A percentile compares a stretch with the other conserved stretches of the same genome.
Conservation (phyloP, 2,329 filamentous ascomycete genomes). For the Hypoxylon sp. region DNA sequence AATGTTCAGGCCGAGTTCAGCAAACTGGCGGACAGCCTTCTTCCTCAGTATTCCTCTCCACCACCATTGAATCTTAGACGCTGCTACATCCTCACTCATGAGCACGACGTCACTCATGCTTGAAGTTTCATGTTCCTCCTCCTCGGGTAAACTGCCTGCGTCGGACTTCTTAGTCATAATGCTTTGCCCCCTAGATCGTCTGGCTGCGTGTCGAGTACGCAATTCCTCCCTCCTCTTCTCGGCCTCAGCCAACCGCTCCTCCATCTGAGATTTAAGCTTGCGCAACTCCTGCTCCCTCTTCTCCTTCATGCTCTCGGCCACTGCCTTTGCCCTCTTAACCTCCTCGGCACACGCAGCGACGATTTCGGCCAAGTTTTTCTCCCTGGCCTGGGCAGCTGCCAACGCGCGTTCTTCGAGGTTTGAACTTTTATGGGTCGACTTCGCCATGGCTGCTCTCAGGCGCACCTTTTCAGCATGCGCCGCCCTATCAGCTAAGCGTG, state of each 20-base stretch:
- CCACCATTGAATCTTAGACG: conserved; percentile 75
- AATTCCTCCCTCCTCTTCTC: conserved; percentile 79
- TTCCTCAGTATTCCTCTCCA: conserved; percentile 75
- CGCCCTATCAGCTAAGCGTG: conserved; percentile 82
- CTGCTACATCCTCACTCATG: conserved; percentile 74
- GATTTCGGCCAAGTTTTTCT: conserved; percentile 86
- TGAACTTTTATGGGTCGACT: conserved; percentile 75
- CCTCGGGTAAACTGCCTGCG: conserved; percentile 61
- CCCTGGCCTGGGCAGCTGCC: conserved; percentile 82
- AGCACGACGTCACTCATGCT: conserved; percentile 67
- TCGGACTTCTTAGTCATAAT: conserved; percentile 57
- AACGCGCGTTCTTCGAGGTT: conserved; percentile 82
- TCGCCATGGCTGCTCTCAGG: conserved; percentile 79
- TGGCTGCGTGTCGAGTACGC: conserved; percentile 67
- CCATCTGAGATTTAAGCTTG: conserved; percentile 80
- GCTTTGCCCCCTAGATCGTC: conserved; percentile 69
- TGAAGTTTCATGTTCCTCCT: conserved; percentile 63
- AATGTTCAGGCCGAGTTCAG: conserved; percentile 76
- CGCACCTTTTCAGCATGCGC: conserved; percentile 88
- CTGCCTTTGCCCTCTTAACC: conserved; percentile 83
- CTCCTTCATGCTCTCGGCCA: conserved; percentile 87
- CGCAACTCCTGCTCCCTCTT: conserved; percentile 81
- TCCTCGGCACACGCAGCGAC: conserved; percentile 86
- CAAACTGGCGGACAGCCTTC: conserved; percentile 75
- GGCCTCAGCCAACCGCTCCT: conserved; percentile 83